Conservation (phyloP, 352 stramenopile species). For the Phytopythium litorale region DNA sequence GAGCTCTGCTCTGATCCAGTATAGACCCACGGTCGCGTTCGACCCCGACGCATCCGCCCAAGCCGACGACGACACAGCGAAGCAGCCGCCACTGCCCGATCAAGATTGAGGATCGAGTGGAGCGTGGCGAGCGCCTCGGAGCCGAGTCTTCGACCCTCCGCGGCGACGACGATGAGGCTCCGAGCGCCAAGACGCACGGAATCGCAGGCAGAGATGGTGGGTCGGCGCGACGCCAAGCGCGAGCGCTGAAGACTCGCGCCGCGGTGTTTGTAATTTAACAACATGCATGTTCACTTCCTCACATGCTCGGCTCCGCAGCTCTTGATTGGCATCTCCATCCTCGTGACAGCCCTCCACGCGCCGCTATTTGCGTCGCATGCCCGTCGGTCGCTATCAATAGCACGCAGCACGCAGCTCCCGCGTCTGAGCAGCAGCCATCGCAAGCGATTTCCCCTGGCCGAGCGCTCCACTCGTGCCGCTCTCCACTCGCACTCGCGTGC, state of each 20-base stretch:
- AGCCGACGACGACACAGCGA: not conserved
- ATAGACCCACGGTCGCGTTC: not conserved
- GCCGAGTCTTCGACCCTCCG: conserved; percentile 6
- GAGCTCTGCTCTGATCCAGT: not conserved
- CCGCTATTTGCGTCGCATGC: too few species aligned
- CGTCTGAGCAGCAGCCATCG: not conserved
- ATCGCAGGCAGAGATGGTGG: not conserved
- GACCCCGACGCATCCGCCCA: not conserved
- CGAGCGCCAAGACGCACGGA: conserved; percentile 2
- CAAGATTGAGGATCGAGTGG: not conserved
- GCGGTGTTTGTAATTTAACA: conserved; percentile 2
- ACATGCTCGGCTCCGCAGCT: too few species aligned
- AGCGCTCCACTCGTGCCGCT: not conserved
- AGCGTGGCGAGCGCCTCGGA: not conserved
- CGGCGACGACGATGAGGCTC: conserved; percentile 7
- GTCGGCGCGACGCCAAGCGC: not conserved
- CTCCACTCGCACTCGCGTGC: not conserved
- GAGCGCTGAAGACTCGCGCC: not conserved
- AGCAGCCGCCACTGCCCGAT: not conserved
- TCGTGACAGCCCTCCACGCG: too few species aligned
- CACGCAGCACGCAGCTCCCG: not conserved
- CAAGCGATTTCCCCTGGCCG: not conserved
- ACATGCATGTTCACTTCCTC: not conserved
- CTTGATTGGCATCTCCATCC: not conserved
- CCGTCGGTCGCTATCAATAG: too few species aligned